These are phyloP conservation scores for Nitzschia palea DNA, from an alignment of 108 stramenopile genomes.

Conservation along the genomic window DNA sequence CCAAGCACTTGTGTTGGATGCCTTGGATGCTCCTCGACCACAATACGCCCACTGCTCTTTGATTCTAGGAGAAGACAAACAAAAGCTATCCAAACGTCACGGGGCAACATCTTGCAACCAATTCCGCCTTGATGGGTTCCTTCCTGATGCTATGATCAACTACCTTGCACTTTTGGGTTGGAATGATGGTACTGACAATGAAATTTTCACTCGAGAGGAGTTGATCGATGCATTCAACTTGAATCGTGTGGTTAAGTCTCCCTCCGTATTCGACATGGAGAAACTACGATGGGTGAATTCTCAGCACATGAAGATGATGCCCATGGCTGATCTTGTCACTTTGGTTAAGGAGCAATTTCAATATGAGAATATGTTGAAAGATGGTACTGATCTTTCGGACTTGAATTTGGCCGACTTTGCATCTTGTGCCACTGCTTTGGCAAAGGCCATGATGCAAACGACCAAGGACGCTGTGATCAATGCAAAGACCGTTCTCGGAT, in stretches of 20 bases:
- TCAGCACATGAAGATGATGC: conserved; percentile 85
- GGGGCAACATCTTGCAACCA: conserved; percentile 96
- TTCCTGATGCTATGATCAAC: conserved; percentile 96
- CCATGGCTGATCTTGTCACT: conserved; percentile 58
- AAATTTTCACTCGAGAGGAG: conserved; percentile 93
- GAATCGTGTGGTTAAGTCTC: conserved; percentile 90
- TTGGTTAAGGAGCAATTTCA: conserved; percentile 77
- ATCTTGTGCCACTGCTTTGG: conserved; percentile 76
- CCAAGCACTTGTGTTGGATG: conserved; percentile 89
- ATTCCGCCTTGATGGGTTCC: conserved; percentile 90
- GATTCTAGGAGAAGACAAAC: conserved; percentile 96
- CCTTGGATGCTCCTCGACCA: conserved; percentile 84
- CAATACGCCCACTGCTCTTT: conserved; percentile 96
- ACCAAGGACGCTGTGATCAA: conserved; percentile 83
- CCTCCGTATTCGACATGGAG: conserved; percentile 95
- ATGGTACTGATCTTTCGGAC: conserved; percentile 37
- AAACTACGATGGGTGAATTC: conserved; percentile 96
- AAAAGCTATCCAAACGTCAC: conserved; percentile 96
- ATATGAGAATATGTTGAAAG: conserved; percentile 53
- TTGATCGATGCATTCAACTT: conserved; percentile 93
- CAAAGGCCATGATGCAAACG: conserved; percentile 92
- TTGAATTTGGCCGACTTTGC: conserved; percentile 49
- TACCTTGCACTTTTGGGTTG: conserved; percentile 95
- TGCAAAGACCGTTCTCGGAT: conserved; percentile 79
- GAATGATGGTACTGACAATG: conserved; percentile 98